phyloP scores from a whole-genome alignment of 768 basidiomycete genomes.

The Suillus variegatus region DNA sequence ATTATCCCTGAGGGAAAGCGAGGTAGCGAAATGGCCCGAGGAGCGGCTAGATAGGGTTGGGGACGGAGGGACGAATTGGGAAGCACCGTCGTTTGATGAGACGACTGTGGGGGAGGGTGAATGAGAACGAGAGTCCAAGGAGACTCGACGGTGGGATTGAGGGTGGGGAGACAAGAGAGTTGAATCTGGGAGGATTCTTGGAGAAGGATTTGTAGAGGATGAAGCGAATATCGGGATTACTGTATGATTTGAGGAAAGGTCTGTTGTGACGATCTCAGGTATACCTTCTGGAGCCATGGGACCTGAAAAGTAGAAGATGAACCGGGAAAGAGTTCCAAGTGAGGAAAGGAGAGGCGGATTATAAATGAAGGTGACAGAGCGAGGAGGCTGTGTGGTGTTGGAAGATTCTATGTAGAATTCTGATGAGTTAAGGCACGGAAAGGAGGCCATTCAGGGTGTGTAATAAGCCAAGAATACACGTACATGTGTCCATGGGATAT shows the following conservation, averaged over 20 bases:
- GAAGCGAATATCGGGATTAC: conserved; percentile 12
- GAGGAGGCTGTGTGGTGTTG: not conserved
- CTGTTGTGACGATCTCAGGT: conserved; percentile 37
- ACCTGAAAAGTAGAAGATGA: not conserved
- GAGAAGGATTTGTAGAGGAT: not conserved
- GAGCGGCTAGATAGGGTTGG: conserved; percentile 74
- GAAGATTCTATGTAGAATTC: conserved; percentile 29
- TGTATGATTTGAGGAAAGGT: conserved; percentile 33
- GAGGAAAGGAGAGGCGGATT: not conserved
- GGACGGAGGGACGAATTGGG: conserved; percentile 57
- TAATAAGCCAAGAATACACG: not conserved
- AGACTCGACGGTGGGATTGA: conserved; percentile 16
- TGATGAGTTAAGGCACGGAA: conserved; percentile 1
- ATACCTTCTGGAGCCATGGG: conserved; percentile 27
- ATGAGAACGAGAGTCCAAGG: conserved; percentile 33
- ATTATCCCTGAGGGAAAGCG: conserved; percentile 66
- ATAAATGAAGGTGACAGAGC: not conserved
- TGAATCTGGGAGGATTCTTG: not conserved
- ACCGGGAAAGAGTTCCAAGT: not conserved
- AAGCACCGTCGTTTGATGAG: conserved; percentile 46
- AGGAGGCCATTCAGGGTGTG: not conserved
- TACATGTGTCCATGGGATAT: too few species aligned
- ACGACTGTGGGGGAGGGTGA: conserved; percentile 34
- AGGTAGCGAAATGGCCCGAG: conserved; percentile 57
- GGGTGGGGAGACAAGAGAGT: conserved; percentile 27